Percentiles rank a stretch among this genome's conserved stretches.
These are phyloP conservation scores for Leccinum ochraceum DNA, from an alignment of 768 basidiomycete species.

Conservation along the genomic window DNA sequence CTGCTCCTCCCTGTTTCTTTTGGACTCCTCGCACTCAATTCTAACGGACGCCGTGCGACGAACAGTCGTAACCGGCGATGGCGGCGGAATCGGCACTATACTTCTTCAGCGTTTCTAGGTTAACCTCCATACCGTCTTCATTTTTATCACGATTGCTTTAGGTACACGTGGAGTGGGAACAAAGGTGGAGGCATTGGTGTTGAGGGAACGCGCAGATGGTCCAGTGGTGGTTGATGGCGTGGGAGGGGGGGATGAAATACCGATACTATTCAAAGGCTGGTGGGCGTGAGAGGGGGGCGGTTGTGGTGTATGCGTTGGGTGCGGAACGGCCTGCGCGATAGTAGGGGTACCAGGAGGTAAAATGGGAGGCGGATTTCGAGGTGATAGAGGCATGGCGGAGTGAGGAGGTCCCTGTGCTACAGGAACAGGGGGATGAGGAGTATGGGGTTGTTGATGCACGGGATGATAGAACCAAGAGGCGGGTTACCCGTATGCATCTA, in stretches of 20 bases:
- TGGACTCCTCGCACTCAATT: conserved; percentile 64
- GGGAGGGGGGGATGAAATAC: conserved; percentile 52
- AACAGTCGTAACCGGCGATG: conserved; percentile 31
- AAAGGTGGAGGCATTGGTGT: no score
- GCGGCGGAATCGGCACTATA: conserved; percentile 42
- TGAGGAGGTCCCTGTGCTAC: conserved; percentile 46
- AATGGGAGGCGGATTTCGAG: conserved; percentile 55
- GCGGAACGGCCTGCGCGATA: conserved; percentile 55
- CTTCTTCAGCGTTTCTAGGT: conserved; percentile 56
- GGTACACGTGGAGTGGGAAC: no score
- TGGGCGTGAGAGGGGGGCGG: conserved; percentile 45
- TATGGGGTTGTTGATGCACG: conserved; percentile 43
- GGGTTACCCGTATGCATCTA: conserved; percentile 49
- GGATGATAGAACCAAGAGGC: conserved; percentile 41
- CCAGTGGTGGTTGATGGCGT: no score
- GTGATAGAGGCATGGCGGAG: conserved; percentile 63
- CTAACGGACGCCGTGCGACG: conserved; percentile 45
- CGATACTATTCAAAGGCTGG: conserved; percentile 46
- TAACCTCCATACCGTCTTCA: conserved; percentile 64
- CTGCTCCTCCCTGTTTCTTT: conserved; percentile 47
- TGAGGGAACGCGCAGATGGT: no score
- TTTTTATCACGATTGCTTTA: conserved; percentile 58
- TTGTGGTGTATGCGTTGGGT: conserved; percentile 46
- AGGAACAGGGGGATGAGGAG: conserved; percentile 39
- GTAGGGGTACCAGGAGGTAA: conserved; percentile 74